Percentiles rank a stretch among this genome's conserved stretches.
These are phyloP conservation scores for Phytophthora tubulina DNA, from an alignment of 352 stramenopile genomes.

Conservation along the genomic window DNA sequence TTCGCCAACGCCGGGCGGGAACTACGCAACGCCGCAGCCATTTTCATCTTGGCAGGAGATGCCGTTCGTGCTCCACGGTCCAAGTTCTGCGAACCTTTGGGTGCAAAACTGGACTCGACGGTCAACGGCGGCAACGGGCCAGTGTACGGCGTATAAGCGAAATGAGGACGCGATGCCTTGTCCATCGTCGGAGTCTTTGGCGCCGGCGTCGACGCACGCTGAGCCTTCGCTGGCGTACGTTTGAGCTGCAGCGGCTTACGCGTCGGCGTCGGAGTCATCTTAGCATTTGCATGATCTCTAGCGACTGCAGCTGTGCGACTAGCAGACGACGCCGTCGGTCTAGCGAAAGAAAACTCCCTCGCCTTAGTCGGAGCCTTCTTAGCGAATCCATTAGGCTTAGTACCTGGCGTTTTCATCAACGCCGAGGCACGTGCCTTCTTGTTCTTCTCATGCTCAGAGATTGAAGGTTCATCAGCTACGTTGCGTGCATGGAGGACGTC, in stretches of 20 bases:
- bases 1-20: slow-evolving; percentile 34
- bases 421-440: slow-evolving; percentile 33
- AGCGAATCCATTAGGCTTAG: slow-evolving; percentile 5
- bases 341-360: slow-evolving; percentile 44
- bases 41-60: slow-evolving; percentile 24
- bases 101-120: slow-evolving; percentile 73
- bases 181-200: slow-evolving; percentile 21
- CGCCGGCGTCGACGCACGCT: slow-evolving; percentile 23
- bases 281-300: slow-evolving; percentile 29
- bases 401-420: slow-evolving; percentile 19
- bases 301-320: slow-evolving; percentile 32
- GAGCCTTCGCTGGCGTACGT: slow-evolving; percentile 17
- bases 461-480: slow-evolving; percentile 1
- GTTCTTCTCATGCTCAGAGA: slow-evolving; percentile 32
- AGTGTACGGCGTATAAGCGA: slow-evolving; percentile 73
- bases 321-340: slow-evolving; percentile 43
- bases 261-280: slow-evolving; percentile 17
- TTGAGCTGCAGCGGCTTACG: slow-evolving; percentile 17
- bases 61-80: slow-evolving; percentile 21
- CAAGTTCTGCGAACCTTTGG: slow-evolving; percentile 45
- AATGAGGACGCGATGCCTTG: slow-evolving; percentile 34
- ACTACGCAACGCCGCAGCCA: slow-evolving; percentile 19
- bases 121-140: slow-evolving; percentile 66
- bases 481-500: slow-evolving; percentile 24
- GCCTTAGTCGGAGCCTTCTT: slow-evolving; percentile 23